A percentile compares a stretch with the other conserved stretches of the same genome.
These are phyloP conservation scores for Scenedesmus sp. DNA, from an alignment of 163 green algal species.

Conservation along the genomic window DNA sequence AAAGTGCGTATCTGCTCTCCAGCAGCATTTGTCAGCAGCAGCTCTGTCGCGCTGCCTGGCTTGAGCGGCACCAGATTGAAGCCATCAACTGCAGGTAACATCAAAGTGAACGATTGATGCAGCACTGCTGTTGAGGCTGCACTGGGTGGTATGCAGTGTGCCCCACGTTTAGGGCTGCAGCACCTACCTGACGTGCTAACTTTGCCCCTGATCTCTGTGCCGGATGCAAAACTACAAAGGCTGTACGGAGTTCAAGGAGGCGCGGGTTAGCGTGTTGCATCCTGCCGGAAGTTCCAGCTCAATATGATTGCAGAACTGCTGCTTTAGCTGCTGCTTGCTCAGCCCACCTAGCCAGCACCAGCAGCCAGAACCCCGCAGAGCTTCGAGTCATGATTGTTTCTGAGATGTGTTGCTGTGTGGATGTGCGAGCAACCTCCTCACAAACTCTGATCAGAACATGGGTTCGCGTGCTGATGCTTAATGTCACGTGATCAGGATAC, in stretches of 20 bases:
- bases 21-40: constrained; percentile 5
- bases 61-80: constrained; percentile 30
- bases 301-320: background rate
- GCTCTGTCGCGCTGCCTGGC: constrained; percentile 35
- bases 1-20: constrained; percentile 48
- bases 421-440: background rate
- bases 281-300: background rate
- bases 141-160: background rate
- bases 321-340: background rate
- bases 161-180: background rate
- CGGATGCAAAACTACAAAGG: background rate
- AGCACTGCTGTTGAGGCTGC: background rate
- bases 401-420: background rate
- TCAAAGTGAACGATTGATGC: background rate
- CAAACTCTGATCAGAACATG: background rate
- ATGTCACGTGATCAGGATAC: too few species aligned
- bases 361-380: background rate
- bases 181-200: constrained; percentile 17
- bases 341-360: constrained; percentile 20
- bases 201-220: constrained; percentile 32
- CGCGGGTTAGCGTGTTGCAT: background rate
- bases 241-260: background rate
- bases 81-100: constrained; percentile 26
- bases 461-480: background rate
- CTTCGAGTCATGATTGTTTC: background rate